phyloP scores from a whole-genome alignment of 441 rosid genomes.

The Viola pubescens region DNA sequence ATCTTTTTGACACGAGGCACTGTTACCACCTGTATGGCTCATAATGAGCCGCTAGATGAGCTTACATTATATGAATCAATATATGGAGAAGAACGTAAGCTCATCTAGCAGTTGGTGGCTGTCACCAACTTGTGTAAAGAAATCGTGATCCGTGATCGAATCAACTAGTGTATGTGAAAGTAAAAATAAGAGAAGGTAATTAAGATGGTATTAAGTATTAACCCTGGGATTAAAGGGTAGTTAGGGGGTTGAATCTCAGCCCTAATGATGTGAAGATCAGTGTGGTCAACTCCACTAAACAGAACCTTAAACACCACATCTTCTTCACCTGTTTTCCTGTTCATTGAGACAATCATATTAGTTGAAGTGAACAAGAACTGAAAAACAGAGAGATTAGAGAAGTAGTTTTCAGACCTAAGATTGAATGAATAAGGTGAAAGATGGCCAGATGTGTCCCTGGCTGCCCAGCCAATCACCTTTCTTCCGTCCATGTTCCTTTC shows the following conservation, averaged over 20 bases:
- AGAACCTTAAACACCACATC: constrained; percentile 37
- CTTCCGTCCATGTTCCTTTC: constrained; percentile 23
- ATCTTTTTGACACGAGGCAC: too few species aligned
- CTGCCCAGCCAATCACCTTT: constrained; percentile 33
- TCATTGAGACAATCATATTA: constrained; percentile 4
- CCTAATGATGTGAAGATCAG: constrained; percentile 38
- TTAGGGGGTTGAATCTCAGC: constrained; percentile 21
- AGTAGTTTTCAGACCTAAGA: constrained; percentile 21
- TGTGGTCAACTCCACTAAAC: constrained; percentile 41
- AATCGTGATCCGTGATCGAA: too few species aligned
- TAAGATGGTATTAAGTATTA: background rate
- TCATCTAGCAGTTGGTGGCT: too few species aligned
- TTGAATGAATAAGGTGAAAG: constrained; percentile 34
- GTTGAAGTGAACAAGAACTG: background rate
- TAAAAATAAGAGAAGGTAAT: too few species aligned
- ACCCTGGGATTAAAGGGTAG: constrained; percentile 48
- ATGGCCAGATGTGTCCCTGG: constrained; percentile 34
- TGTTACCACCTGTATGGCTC: too few species aligned
- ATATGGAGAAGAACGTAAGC: too few species aligned
- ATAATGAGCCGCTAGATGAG: too few species aligned
- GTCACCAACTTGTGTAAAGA: too few species aligned
- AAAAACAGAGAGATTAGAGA: too few species aligned
- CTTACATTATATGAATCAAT: too few species aligned
- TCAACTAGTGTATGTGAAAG: too few species aligned
- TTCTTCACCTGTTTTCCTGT: constrained; percentile 36